Conservation (phyloP, 495 filamentous ascomycete species). For the Xylaria palmicola region DNA sequence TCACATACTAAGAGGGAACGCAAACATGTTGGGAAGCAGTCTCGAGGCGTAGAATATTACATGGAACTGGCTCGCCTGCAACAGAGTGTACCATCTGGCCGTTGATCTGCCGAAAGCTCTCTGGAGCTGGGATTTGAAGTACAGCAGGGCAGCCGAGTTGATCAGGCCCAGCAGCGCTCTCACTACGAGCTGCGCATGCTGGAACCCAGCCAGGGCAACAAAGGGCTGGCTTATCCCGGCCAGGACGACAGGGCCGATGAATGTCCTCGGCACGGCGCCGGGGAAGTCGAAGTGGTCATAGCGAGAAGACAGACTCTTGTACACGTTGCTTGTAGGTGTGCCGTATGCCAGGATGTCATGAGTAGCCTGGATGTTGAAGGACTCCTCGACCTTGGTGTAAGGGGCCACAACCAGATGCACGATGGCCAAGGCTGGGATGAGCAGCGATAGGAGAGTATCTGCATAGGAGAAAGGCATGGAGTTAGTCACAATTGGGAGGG, state of each 20-base stretch:
- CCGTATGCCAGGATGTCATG: conserved; percentile 87
- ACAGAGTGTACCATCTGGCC: conserved; percentile 77
- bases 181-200: conserved; percentile 55
- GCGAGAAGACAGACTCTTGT: conserved; percentile 46
- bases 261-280: conserved; percentile 86
- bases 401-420: conserved; percentile 77
- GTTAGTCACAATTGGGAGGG: not conserved
- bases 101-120: conserved; percentile 66
- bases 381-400: conserved; percentile 98
- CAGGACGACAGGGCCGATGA: conserved; percentile 74
- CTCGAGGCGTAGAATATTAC: conserved; percentile 90
- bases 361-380: conserved; percentile 93
- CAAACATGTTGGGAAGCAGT: conserved; percentile 95
- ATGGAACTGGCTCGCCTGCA: conserved; percentile 90
- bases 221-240: conserved; percentile 67
- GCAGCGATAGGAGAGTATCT: conserved; percentile 55
- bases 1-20: conserved; percentile 74
- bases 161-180: conserved; percentile 75
- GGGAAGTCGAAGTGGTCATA: conserved; percentile 95
- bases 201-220: conserved; percentile 45
- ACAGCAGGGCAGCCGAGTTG: conserved; percentile 67
- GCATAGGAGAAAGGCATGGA: not conserved
- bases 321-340: conserved; percentile 58
- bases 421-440: conserved; percentile 66
- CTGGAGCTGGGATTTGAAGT: conserved; percentile 62